Evolutionary conservation across 306 rosid genomes (phyloP).

Genomic region (Canavalia gladiata): DNA sequence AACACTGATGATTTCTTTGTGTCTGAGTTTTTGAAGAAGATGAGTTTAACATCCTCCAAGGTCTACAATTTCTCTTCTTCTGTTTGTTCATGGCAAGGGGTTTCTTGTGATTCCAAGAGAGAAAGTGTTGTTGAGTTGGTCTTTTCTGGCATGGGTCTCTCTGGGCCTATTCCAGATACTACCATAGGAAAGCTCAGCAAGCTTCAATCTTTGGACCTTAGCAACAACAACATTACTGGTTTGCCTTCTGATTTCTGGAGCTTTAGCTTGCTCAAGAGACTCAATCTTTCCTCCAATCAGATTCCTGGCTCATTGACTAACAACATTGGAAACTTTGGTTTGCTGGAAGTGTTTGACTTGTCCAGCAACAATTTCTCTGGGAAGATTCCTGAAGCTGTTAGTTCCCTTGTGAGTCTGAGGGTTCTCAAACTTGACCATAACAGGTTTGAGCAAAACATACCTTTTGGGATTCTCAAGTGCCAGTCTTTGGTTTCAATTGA

Average conservation of each 20-base stretch:
- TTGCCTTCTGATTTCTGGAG: conserved; percentile 94
- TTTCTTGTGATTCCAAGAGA: conserved; percentile 65
- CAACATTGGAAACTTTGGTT: conserved; percentile 81
- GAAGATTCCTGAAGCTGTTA: conserved; percentile 67
- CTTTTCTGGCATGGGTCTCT: conserved; percentile 67
- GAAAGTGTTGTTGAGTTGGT: conserved; percentile 59
- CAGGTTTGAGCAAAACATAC: conserved; percentile 64
- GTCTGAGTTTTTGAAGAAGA: conserved; percentile 68
- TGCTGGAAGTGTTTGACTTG: conserved; percentile 69
- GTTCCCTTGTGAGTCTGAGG: conserved; percentile 64
- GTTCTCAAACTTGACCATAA: conserved; percentile 70
- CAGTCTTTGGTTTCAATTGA: conserved; percentile 69
- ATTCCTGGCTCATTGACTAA: conserved; percentile 74
- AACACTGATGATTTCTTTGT: conserved; percentile 78
- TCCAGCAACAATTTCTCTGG: conserved; percentile 75
- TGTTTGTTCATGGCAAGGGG: conserved; percentile 80
- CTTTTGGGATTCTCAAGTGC: conserved; percentile 68
- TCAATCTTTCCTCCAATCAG: conserved; percentile 72
- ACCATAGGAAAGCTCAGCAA: conserved; percentile 80
- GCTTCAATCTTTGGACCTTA: conserved; percentile 79
- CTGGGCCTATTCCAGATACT: conserved; percentile 77
- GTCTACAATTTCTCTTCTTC: conserved; percentile 66
- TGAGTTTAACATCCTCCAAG: conserved; percentile 57
- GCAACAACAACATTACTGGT: conserved; percentile 74
- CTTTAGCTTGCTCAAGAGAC: conserved; percentile 68